Evolutionary conservation across 139 green algal genomes (phyloP), one percentile per base, ranked within the genome.

Genomic region (Asterochloris sp.): DNA sequence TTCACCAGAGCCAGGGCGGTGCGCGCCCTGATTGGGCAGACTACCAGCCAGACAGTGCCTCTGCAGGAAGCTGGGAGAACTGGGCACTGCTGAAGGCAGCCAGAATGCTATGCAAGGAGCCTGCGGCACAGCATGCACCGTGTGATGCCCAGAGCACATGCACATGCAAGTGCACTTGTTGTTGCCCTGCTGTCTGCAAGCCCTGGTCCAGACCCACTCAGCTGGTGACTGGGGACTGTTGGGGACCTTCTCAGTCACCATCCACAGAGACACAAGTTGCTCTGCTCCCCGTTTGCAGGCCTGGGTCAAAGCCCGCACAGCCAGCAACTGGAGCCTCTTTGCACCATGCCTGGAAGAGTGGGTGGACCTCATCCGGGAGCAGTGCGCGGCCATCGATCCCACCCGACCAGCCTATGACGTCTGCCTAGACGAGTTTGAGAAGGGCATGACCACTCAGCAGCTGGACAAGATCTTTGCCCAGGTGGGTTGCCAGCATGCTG

Each of bases 371-470:
- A 86, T 76, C 54, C 86, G 83, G 21, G 87, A 96, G 81, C 88
- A 89, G 78, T 86, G 86, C 16, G 73, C 23, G 12, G 26, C 85
- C 73, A 86, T 94, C 13, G 84, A 93, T 77, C 79, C 91, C 16
- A n/a, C 13, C 47, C 69, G 69, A n/a, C 73, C 84, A 0, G 83
- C 89, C 0, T 98, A 97, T 78, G 93, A 97, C 83, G 86, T 95
- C 38, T 84, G 94, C 73, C 88, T 98, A 73, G 94, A 98, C 74
- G 89, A 97, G n/a, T 98, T 94, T 66, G 94, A 98, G 88, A 94
- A 92, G 85, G 93, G 94, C 12, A 92, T 96, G 86, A 97, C 91
- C 0, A 68, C 78, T 0, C 88, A 82, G 4, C 83, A 94, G 10
- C 88, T 98, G 79, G 91, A 95, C n/a, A 87, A 94, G 64, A 90